Conservation (phyloP, 2,329 filamentous ascomycete genomes). For the Emydomyces testavorans region DNA sequence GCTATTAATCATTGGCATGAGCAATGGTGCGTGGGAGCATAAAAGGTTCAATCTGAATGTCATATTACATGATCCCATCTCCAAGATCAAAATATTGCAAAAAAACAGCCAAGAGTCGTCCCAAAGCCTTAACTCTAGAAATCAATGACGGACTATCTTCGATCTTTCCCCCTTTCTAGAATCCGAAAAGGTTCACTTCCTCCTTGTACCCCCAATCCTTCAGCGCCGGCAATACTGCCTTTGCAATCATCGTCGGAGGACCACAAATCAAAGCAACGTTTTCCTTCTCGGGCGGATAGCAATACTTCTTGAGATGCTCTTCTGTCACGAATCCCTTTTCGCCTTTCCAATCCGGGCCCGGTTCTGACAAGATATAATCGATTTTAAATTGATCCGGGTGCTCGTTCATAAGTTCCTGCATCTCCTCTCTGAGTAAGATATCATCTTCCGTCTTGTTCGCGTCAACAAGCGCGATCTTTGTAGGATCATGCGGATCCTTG, state of each 20-base stretch:
- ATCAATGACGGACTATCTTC: no score
- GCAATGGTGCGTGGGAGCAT: no score
- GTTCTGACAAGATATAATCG: constrained; percentile 39
- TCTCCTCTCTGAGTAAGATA: constrained; percentile 36
- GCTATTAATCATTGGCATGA: no score
- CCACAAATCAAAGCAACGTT: constrained; percentile 41
- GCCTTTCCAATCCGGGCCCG: constrained; percentile 37
- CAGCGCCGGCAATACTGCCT: constrained; percentile 41
- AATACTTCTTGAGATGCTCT: constrained; percentile 31
- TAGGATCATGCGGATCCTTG: constrained; percentile 24
- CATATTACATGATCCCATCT: no score
- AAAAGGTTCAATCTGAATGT: no score
- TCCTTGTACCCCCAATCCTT: constrained; percentile 38
- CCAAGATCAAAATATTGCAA: no score
- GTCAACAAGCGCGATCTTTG: constrained; percentile 36
- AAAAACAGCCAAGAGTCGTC: no score
- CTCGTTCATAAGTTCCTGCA: constrained; percentile 33
- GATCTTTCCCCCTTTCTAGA: no score
- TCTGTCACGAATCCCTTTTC: constrained; percentile 36
- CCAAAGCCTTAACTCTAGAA: no score
- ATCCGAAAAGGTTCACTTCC: constrained; percentile 38
- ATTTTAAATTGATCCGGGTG: constrained; percentile 34
- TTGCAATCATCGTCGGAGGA: constrained; percentile 42
- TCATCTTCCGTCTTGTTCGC: constrained; percentile 41
- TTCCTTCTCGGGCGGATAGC: constrained; percentile 35